These are phyloP conservation scores for Echites panduratus DNA, from an alignment of 257 asterid species.

Conservation along the genomic window DNA sequence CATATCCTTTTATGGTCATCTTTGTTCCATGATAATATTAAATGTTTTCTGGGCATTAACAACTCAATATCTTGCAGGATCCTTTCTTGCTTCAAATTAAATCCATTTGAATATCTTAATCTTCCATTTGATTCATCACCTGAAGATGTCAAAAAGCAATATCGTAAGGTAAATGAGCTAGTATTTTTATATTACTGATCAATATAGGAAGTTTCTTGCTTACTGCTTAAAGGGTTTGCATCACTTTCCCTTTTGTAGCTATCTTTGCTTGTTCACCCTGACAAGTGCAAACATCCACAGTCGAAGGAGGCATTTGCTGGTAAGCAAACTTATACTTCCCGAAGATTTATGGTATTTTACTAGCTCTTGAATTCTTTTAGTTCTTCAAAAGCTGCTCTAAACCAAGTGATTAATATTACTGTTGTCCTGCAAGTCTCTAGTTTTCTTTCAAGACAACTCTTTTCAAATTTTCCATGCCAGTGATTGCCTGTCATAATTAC, in stretches of 20 bases:
- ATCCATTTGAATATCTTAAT: conserved; percentile 90
- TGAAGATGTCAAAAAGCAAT: conserved; percentile 78
- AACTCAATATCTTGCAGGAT: conserved; percentile 52
- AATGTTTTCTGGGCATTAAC: conserved; percentile 6
- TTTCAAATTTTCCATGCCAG: not conserved
- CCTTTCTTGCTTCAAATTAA: conserved; percentile 94
- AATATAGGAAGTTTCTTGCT: conserved; percentile 1
- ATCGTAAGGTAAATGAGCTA: conserved; percentile 67
- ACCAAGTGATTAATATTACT: not conserved
- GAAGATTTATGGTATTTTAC: not conserved
- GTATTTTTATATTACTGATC: not conserved
- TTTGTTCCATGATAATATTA: not conserved
- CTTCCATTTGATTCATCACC: conserved; percentile 70
- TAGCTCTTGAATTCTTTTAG: not conserved
- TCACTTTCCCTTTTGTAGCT: conserved; percentile 44
- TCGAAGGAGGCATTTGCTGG: conserved; percentile 99
- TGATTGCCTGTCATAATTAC: not conserved
- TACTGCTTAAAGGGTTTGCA: conserved; percentile 10
- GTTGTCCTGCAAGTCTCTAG: not conserved
- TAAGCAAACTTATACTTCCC: conserved; percentile 23
- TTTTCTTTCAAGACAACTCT: not conserved
- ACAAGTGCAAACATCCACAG: conserved; percentile 96
- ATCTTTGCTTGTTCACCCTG: conserved; percentile 98
- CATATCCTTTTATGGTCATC: not conserved
- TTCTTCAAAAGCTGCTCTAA: not conserved